Base-by-base conservation (phyloP, 257 asterid genomes). In the Nicotiana otophora region DNA sequence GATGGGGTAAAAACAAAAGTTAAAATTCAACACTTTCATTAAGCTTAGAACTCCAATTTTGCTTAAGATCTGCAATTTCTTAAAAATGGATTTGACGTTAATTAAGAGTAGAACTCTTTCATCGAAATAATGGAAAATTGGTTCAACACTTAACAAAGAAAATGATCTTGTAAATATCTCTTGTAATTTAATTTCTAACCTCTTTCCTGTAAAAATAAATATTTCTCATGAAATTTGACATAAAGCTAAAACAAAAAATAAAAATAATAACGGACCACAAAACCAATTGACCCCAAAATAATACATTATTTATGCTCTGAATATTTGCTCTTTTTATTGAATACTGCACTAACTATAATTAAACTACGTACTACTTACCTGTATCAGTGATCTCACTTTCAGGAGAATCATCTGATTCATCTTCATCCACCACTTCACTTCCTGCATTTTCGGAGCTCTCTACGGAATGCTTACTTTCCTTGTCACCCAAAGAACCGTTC, bases 341-440 rank as follows among this genome's bases (percentile, higher is more conserved):
- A 42, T 9, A 9, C 51, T 42, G 11, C 51, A 42, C 51, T 2
- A 42, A 42, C 51, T 0, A 19, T 19, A 10, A 57, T 53, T 54
- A 42, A 26, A 66, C 2, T 42, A 19, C 34, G 1, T 77, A 39
- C 39, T 8, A 87, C 84, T 82, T 86, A 93, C 99, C 98, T 83
- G 99, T 83, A 53, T 92, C 93, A 26, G 95, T 91, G 53, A 93
- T 90, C 84, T 93, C 98, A 42, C 94, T 93, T 57, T 86, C 91
- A 51, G 88, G 93, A n/a, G 90, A 83, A 34, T 87, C 92, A 48
- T 86, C 90, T 23, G 89, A 83, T 9, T 88, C 91, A 39, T 91
- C 93, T 79, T 89, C 98, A 80, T 87, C 90, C 26, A 89, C 89
- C 76, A 69, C 89, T 81, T 90, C 92, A 7, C 89, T 90, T 9